Evolutionary conservation across 2,329 filamentous ascomycete species (phyloP), one percentile per base, ranked within the genome.

Genomic region (Talaromyces sp.): DNA sequence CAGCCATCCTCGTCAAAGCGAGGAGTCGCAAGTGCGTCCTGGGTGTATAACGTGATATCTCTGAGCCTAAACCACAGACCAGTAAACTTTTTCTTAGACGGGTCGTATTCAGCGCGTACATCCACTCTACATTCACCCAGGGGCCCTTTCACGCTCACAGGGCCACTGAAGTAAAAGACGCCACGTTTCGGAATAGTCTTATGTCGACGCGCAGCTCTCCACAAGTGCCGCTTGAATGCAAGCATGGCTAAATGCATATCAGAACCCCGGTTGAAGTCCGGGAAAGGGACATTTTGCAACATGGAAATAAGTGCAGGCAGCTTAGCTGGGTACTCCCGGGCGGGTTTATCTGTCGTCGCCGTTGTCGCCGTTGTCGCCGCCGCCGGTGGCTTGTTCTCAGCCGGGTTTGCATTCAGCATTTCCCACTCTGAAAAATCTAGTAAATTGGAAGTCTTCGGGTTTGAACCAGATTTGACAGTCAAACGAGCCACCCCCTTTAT

Each of bases 51-150:
- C 34, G 66, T 71, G 44, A 75, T 28, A 61, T 76, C 74, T 53
- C 68, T 73, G 7, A 76, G 61, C 36, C 69, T 63, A 65, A 74
- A 70, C 28, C 69, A 68, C 28, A 76, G 64, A 16, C 61, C 66
- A 36, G 68, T 64, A 73, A 73, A 76, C 55, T 64, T 66, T 31
- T 66, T 65, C 6, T 67, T 65, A 12, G 60, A 64, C 44, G 73
- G 72, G 57, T 76, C 70, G 62, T 75, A 76, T 68, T 75, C 73
- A 31, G 72, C 74, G 23, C 64, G 65, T 9, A 76, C 72, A 62
- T 76, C 72, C 58, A 75, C 65, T 58, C 74, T 70, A 60, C 73
- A 75, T 57, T 70, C 69, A 10, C 73, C 74, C 34, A 68, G 68
- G 1, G 72, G 68, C 4, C 74, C 74, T 57, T 68, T 69, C 0